phyloP scores from a whole-genome alignment of 1,284 basidiomycete genomes.

The Pseudozyma flocculosa region DNA sequence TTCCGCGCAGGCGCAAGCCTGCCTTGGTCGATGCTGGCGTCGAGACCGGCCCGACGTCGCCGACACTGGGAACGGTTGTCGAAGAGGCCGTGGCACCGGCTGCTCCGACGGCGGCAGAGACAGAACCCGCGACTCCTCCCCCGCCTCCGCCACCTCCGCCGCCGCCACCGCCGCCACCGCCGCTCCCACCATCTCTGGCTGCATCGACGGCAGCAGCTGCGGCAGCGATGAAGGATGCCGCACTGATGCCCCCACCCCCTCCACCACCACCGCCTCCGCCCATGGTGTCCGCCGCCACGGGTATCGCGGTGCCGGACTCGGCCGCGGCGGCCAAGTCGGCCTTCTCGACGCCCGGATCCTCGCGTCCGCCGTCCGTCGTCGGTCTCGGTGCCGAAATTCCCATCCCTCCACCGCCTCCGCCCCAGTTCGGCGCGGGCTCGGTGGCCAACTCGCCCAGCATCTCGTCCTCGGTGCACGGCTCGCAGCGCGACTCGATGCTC shows the following conservation, averaged over 20 bases:
- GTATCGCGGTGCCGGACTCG: conserved; percentile 1
- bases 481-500: conserved; percentile 49
- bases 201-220: conserved; percentile 8
- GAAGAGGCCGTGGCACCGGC: conserved; percentile 1
- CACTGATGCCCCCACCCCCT: conserved; percentile 37
- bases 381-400: conserved; percentile 55
- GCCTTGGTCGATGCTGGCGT: conserved; percentile 5
- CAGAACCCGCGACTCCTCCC: conserved; percentile 7
- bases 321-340: conserved; percentile 10
- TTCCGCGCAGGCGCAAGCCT: conserved; percentile 22
- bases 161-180: conserved; percentile 33
- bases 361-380: conserved; percentile 36
- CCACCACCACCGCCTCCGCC: conserved; percentile 40
- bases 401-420: conserved; percentile 60
- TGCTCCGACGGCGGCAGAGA: background rate
- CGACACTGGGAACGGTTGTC: conserved; percentile 3
- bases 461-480: background rate
- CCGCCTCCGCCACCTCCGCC: conserved; percentile 29
- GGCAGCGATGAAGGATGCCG: conserved; percentile 17
- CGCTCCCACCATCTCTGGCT: conserved; percentile 17
- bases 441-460: conserved; percentile 29
- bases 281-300: conserved; percentile 17
- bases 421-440: conserved; percentile 10
- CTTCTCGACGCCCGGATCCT: conserved; percentile 35
- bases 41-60: background rate